Conservation (phyloP, 73 alveolate species). For the Tetrahymena malaccensis region DNA sequence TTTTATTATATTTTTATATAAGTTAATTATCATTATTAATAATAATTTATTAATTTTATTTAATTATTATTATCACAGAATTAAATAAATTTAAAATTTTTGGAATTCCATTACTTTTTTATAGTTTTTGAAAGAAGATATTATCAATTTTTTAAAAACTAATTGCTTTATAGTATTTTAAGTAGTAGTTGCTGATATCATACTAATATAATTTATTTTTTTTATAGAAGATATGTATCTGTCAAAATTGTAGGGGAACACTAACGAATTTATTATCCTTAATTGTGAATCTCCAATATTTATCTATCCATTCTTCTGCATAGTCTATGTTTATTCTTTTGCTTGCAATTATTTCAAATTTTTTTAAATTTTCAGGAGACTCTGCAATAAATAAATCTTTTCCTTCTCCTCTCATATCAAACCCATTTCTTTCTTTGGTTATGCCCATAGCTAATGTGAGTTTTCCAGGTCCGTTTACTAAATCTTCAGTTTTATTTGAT, state of each 20-base stretch:
- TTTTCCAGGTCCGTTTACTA: background rate
- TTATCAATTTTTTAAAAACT: too few species aligned
- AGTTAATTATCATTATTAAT: too few species aligned
- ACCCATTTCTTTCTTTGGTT: background rate
- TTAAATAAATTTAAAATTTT: too few species aligned
- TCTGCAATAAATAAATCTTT: background rate
- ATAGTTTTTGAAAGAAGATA: too few species aligned
- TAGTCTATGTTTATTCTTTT: slow-evolving; percentile 14
- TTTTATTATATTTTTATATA: too few species aligned
- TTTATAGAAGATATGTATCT: too few species aligned
- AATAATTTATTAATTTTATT: too few species aligned
- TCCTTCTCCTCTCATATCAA: background rate
- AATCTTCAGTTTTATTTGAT: background rate
- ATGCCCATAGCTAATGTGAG: background rate
- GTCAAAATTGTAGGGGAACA: background rate
- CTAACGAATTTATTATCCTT: slow-evolving; percentile 13
- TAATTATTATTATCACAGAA: too few species aligned
- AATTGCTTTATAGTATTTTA: too few species aligned
- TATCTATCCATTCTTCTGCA: slow-evolving; percentile 25
- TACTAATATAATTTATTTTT: too few species aligned
- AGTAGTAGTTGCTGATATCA: too few species aligned
- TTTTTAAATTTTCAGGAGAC: background rate
- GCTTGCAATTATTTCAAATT: background rate
- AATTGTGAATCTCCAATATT: slow-evolving; percentile 11
- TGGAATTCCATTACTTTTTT: too few species aligned